Evolutionary conservation across 2,329 filamentous ascomycete species (phyloP).

Genomic region (Aaosphaeria arxii): DNA sequence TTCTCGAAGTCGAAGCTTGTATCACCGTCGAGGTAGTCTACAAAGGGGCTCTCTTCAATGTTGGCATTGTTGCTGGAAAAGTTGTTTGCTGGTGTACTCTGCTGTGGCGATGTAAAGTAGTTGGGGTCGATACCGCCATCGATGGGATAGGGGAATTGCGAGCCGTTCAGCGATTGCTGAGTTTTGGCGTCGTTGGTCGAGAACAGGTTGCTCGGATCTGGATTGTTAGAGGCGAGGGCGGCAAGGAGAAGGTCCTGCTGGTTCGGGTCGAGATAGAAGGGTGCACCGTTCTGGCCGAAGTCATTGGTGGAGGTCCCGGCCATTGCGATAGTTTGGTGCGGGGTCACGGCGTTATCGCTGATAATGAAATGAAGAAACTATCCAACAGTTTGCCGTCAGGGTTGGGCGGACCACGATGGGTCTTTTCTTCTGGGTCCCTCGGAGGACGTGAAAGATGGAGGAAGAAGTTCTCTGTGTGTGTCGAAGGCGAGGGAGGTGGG

Average conservation of each 20-base stretch:
- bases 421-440: too few species aligned
- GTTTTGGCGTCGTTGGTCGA: slow-evolving; percentile 13
- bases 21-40: slow-evolving; percentile 78
- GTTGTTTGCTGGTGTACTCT: slow-evolving; percentile 38
- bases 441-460: too few species aligned
- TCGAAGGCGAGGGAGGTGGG: too few species aligned
- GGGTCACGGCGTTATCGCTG: slow-evolving; percentile 7
- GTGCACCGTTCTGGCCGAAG: slow-evolving; percentile 36
- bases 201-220: slow-evolving; percentile 28
- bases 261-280: slow-evolving; percentile 44
- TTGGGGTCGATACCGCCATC: slow-evolving; percentile 28
- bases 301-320: slow-evolving; percentile 35
- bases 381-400: not conserved
- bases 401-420: too few species aligned
- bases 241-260: slow-evolving; percentile 49
- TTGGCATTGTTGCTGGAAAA: slow-evolving; percentile 43
- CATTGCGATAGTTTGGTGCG: slow-evolving; percentile 25
- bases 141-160: slow-evolving; percentile 30
- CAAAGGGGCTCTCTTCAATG: slow-evolving; percentile 71
- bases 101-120: slow-evolving; percentile 39
- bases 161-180: slow-evolving; percentile 14
- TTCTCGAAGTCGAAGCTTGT: slow-evolving; percentile 73
- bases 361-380: not conserved
- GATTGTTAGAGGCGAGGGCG: slow-evolving; percentile 46
- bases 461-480: too few species aligned